Conservation (phyloP, 139 green algal genomes). For the Bryopsis sp. region DNA sequence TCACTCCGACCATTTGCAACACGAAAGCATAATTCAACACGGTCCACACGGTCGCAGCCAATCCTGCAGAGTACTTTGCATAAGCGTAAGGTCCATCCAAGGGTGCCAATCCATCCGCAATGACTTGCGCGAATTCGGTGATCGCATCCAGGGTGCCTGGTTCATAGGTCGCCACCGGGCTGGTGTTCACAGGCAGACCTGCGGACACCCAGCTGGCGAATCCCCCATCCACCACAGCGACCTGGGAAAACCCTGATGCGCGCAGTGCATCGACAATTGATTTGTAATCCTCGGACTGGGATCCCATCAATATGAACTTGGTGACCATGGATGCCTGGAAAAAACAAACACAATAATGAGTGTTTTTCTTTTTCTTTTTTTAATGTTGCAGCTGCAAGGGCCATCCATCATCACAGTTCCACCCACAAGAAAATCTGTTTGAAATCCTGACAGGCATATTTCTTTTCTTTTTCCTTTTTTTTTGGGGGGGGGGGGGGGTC, state of each 20-base stretch:
- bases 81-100: neutral
- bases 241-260: neutral
- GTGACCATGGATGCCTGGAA: neutral
- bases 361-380: neutral
- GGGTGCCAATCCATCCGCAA: neutral
- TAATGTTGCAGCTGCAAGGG: too few relatives aligned
- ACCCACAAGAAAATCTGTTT: too few relatives aligned
- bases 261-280: neutral
- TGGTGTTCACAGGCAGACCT: neutral
- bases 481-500: too few relatives aligned
- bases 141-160: neutral
- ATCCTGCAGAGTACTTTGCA: neutral
- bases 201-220: neutral
- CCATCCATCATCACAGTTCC: too few relatives aligned
- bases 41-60: neutral
- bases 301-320: constrained; percentile 6
- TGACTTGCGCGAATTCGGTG: neutral
- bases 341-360: neutral
- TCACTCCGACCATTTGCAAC: constrained; percentile 3
- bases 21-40: constrained; percentile 10
- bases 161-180: neutral
- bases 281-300: too few relatives aligned
- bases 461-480: too few relatives aligned
- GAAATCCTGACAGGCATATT: too few relatives aligned
- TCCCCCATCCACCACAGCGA: constrained; percentile 1